phyloP scores from a whole-genome alignment of 2,329 filamentous ascomycete species.

The Fusarium sp. region DNA sequence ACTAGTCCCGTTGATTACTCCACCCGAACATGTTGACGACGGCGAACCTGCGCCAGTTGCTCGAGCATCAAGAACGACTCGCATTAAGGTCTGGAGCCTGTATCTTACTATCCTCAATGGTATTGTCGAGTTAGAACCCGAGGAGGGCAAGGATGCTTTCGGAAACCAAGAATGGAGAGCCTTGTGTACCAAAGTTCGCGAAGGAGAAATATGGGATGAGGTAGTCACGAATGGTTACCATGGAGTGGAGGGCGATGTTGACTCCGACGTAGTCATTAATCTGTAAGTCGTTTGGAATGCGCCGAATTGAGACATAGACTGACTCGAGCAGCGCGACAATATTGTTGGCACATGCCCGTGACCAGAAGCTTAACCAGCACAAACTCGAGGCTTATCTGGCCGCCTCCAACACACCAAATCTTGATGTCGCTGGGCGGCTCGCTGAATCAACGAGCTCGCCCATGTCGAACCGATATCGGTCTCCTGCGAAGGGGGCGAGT shows the following conservation, averaged over 20 bases:
- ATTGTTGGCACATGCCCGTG: slow-evolving; percentile 86
- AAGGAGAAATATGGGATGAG: slow-evolving; percentile 94
- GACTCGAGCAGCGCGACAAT: slow-evolving; percentile 76
- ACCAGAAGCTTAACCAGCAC: slow-evolving; percentile 85
- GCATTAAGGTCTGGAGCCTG: slow-evolving; percentile 97
- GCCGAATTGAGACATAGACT: slow-evolving; percentile 16
- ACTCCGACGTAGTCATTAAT: slow-evolving; percentile 93
- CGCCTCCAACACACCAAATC: slow-evolving; percentile 74
- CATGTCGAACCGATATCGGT: slow-evolving; percentile 50
- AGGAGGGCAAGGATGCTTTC: slow-evolving; percentile 90
- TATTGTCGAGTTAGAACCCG: slow-evolving; percentile 85
- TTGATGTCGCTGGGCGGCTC: slow-evolving; percentile 75
- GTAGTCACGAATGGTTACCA: slow-evolving; percentile 88
- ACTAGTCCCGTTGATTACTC: slow-evolving; percentile 81
- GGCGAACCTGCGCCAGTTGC: slow-evolving; percentile 77
- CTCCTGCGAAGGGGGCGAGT: slow-evolving; percentile 59
- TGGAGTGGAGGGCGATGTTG: slow-evolving; percentile 87
- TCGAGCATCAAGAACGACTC: slow-evolving; percentile 79
- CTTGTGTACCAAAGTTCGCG: slow-evolving; percentile 83
- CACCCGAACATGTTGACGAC: slow-evolving; percentile 59
- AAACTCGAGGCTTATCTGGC: slow-evolving; percentile 90
- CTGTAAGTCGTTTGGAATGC: slow-evolving; percentile 63
- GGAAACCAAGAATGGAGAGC: slow-evolving; percentile 86
- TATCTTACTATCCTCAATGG: slow-evolving; percentile 94
- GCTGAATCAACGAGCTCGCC: slow-evolving; percentile 51